Conservation (phyloP, 345 rosid species). For the Rhizophora apiculata region DNA sequence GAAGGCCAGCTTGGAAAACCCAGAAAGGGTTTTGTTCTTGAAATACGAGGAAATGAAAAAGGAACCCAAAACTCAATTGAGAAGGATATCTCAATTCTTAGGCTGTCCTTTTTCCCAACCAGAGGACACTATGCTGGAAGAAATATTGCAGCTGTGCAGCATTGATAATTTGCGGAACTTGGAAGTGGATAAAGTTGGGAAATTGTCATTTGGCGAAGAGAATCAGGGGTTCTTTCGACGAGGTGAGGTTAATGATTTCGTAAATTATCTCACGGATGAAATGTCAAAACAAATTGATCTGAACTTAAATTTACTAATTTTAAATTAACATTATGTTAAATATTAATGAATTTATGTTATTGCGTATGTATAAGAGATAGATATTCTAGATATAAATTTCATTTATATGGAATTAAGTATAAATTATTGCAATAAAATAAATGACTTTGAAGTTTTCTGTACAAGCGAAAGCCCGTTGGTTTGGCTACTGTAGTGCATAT, state of each 20-base stretch:
- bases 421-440: no score
- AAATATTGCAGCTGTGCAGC: slow-evolving; percentile 50
- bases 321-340: slow-evolving; percentile 25
- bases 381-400: no score
- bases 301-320: slow-evolving; percentile 29
- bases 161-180: slow-evolving; percentile 41
- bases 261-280: slow-evolving; percentile 40
- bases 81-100: slow-evolving; percentile 43
- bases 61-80: slow-evolving; percentile 33
- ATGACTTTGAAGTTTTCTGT: no score
- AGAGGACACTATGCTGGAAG: slow-evolving; percentile 37
- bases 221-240: slow-evolving; percentile 37
- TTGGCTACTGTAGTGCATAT: no score
- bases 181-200: slow-evolving; percentile 44
- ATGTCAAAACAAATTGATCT: slow-evolving; percentile 39
- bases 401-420: no score
- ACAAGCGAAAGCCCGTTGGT: no score
- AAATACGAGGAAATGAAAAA: slow-evolving; percentile 45
- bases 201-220: slow-evolving; percentile 27
- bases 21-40: slow-evolving; percentile 41
- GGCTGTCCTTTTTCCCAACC: slow-evolving; percentile 40
- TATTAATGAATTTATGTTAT: neutral
- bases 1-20: slow-evolving; percentile 45
- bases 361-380: no score
- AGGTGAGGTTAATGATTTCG: slow-evolving; percentile 57